Evolutionary conservation across 2,329 filamentous ascomycete genomes (phyloP), one percentile per base, ranked within the genome.

Genomic region (Cordyceps cateniannulata): DNA sequence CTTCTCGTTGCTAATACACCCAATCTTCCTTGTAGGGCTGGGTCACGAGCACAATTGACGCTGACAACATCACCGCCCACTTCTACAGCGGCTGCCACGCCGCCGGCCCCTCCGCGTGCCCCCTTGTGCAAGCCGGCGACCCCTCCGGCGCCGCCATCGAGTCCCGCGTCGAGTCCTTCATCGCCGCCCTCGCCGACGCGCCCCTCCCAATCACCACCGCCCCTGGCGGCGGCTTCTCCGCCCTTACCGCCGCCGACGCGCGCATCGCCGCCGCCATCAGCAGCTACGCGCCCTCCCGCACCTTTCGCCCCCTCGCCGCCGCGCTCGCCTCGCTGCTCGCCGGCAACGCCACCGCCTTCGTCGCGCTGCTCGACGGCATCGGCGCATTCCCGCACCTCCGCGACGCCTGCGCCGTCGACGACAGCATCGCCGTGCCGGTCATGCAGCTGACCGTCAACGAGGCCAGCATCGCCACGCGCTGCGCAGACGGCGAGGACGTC

Each of bases 41-140:
- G 71, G 29, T 62, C 14, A 67, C 62, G 18, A 73, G 70, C 64
- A 68, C 73, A 1, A 58, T 65, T 56, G 72, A 75, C 49, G 68
- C 71, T 0, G 67, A 74, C 14, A 63, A 67, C 4, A 63, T 70
- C n/a, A 62, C 70, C 20, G 62, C 63, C 2, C 64, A 64, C 27
- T 69, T 73, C 47, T 74, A 66, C 59, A 64, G 62, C 9, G 63
- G 66, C 1, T 74, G 72, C 59, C 71, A 69, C 60, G 56, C 63
- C 0, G 66, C 60, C 4, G 62, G 64, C 1, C 29, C 56, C 1
- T 56, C 59, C 2, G 55, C 47, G 0, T 75, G 73, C 58, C 59
- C 68, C 2, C 65, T 75, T 20, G 63, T 62, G 49, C 44, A 59
- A 2, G 1, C 62, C 1, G 56, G 42, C 16, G 71, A 73, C 62